Evolutionary conservation across 805 yeast species (phyloP), one percentile per base, ranked within the genome.

Genomic region (Candida manassasensis): DNA sequence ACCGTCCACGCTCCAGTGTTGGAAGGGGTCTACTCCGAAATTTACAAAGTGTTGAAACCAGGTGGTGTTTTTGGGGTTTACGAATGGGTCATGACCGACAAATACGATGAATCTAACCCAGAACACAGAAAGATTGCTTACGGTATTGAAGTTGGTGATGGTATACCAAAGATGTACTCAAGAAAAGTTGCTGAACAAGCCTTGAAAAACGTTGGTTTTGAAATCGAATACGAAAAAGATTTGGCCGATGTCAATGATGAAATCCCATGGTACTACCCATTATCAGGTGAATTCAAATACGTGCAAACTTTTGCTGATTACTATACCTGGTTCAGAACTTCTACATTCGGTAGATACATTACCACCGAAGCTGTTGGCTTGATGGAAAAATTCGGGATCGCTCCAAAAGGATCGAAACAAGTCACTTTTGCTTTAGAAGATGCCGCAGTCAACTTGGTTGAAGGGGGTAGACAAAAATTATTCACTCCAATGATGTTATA

Each of bases 71-170:
- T 93, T 48, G 98, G 97, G 59, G 97, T 93, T 35, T 93, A 93
- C 69, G 98, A 93, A 68, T 93, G 98, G 98, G 97, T 93, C 45
- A 84, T 93, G 95, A 93, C 97, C 43, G 95, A 88, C 53, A 73
- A 68, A 33, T 93, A 87, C 60, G 97, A 93, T 59, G 95, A 84
- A 66, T 64, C 63, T 40, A 87, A 86, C 63, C 77, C 79, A 50
- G 89, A 79, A 62, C 98, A 93, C 69, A 84, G 96, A 66, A 83
- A 82, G 58, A 85, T 93, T 46, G 93, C 95, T 21, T 90, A 90
- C 64, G 97, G 96, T 60, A 93, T 93, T 49, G 98, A 93, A 71
- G 76, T 90, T 44, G 98, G 98, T 57, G 97, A 93, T 60, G 98
- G 98, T 68, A 93, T 93, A 52, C 97, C 98, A 57, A 88, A 90